Evolutionary conservation across 2,329 filamentous ascomycete genomes (phyloP), one percentile per base, ranked within the genome.

Genomic region (Microcera coccophila): DNA sequence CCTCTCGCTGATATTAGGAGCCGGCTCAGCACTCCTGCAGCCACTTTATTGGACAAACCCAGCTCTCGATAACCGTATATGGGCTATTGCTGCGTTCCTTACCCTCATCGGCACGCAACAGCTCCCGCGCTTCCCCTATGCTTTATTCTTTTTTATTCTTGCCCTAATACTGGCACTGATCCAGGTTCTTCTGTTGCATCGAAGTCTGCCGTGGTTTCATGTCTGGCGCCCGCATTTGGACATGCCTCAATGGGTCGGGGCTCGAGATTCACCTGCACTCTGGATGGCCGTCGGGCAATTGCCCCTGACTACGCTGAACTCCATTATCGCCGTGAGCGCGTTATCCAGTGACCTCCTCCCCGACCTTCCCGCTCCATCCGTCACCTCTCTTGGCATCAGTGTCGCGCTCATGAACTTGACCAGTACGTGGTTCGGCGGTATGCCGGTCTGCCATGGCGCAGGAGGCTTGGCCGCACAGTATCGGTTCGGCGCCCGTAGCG

Each of bases 381-480:
- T 89, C 5, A 91, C 88, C 0, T 74, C 82, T 1, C 73, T 97
- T 21, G 91, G 90, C 2, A 63, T 90, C 46, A 95, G 88, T 41
- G 87, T 97, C 4, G 83, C 84, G 1, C 58, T 73, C 2, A 94
- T 95, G 80, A 97, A 97, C 61, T 70, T 96, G 3, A 63, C 85
- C 1, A 85, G 86, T 14, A 90, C 87, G 57, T 95, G 88, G 87
- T 94, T 95, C 57, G 90, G 90, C 36, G 86, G 85, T 4, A 97
- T 96, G 93, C 93, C 91, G 3, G 82, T 93, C 4, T 97, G 93
- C 60, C 93, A 97, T 62, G 91, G 91, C 4, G 89, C 89, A 1
- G 91, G 91, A 3, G 91, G 91, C 0, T 72, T 97, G 0, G 93
- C 93, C 4, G 93, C 86, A 0, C 91, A 97, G 62, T 88, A 89